Evolutionary conservation across 2,329 filamentous ascomycete species (phyloP).

Genomic region (Lecanoromycetidae sp.): DNA sequence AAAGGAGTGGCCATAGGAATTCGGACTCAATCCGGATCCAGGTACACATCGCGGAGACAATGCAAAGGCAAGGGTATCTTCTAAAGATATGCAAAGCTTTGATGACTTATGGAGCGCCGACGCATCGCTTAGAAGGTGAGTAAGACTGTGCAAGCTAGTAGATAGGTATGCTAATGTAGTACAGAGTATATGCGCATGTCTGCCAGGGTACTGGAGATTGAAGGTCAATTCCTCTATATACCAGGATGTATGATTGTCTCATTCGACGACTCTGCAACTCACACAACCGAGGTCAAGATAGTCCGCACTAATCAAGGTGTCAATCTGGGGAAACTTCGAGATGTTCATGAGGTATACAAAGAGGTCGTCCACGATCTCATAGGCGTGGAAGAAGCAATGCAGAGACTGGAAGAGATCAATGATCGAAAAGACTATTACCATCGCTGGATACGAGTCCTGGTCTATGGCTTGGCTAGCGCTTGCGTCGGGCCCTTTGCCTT

Average conservation of each 20-base stretch:
- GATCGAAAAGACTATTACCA: constrained; percentile 44
- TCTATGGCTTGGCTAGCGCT: constrained; percentile 66
- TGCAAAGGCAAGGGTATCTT: constrained; percentile 71
- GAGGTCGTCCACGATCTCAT: constrained; percentile 37
- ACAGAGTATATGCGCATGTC: constrained; percentile 76
- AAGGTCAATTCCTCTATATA: constrained; percentile 80
- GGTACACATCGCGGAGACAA: constrained; percentile 52
- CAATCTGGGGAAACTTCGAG: constrained; percentile 30
- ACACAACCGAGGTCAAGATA: constrained; percentile 36
- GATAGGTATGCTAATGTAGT: constrained; percentile 6
- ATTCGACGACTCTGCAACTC: constrained; percentile 48
- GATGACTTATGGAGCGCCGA: constrained; percentile 84
- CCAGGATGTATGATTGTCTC: constrained; percentile 91
- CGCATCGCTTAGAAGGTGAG: constrained; percentile 65
- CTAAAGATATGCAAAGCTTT: constrained; percentile 72
- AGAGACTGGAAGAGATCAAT: constrained; percentile 42
- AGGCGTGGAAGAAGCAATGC: constrained; percentile 34
- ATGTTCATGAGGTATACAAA: constrained; percentile 35
- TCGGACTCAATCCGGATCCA: constrained; percentile 47
- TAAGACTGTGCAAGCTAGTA: background rate
- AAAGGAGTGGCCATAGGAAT: constrained; percentile 20
- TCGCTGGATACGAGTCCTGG: constrained; percentile 43
- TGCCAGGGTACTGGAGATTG: constrained; percentile 74
- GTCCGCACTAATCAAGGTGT: constrained; percentile 32
- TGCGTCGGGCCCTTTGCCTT: constrained; percentile 73